Base-by-base conservation (phyloP, 768 basidiomycete species). In the Russula sp. region DNA sequence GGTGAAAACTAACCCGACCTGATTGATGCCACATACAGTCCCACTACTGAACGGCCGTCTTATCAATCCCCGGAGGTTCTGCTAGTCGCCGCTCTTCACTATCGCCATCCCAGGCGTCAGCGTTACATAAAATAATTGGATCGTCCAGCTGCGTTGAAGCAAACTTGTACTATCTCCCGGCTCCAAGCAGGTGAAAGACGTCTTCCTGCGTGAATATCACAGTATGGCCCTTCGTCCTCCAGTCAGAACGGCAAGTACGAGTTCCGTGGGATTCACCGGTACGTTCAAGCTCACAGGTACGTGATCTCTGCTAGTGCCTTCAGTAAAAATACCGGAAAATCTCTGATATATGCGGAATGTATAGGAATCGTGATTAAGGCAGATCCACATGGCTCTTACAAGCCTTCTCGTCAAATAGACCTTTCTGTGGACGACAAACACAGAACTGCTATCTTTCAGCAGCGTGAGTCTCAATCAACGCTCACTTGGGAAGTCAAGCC, bases 401-500 rank as follows among this genome's bases (percentile, higher is more conserved):
- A 29, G 18, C 58, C 42, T 10, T 59, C 58, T 22, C 34, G 50
- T 16, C 22, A 46, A 2, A 52, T 59, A 41, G 58, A 59, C 11
- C 58, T 59, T 53, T 10, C 53, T 46, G 58, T 59, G 16, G 58
- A 59, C 10, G 58, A 43, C 42, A 43, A 59, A 20, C 50, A 34
- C 22, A 48, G 43, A 20, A 38, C 50, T 2, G 50, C 51, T 20
- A 16, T 42, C 32, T 53, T 59, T 36, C 50, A 53, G 32, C 43
- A 29, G 20, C 58, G 58, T n/a, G 50, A 59, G 38, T 13, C 35
- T 18, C 58, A 51, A 41, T 52, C 42, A 14, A 59, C 25, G 9
- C 43, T 59, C 20, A 32, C n/a, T 18, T 60, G 59, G 59, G 53
- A 60, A 60, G 46, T 60, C 29, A 60, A 55, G 8, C 59, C 32